A percentile compares a stretch with the other conserved stretches of the same genome.
Conservation (phyloP, 2,329 filamentous ascomycete species). For the Hymenoscyphus fraxineus region DNA sequence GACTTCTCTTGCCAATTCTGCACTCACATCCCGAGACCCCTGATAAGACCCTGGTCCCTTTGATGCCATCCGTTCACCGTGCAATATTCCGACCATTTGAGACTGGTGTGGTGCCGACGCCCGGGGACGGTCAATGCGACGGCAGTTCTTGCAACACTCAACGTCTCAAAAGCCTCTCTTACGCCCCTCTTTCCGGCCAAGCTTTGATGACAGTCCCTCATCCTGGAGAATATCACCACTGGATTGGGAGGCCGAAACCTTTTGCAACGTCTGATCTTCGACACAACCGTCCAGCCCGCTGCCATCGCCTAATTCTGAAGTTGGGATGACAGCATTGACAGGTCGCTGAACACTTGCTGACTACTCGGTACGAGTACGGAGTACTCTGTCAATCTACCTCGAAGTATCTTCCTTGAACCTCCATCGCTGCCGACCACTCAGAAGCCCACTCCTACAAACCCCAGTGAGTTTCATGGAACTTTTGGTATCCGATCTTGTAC, state of each 20-base stretch:
- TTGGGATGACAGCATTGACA: conserved; percentile 35
- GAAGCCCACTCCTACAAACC: not conserved
- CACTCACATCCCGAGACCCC: not conserved
- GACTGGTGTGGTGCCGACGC: not conserved
- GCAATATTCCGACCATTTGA: not conserved
- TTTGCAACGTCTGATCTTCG: conserved; percentile 45
- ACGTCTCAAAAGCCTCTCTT: conserved; percentile 22
- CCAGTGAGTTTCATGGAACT: conserved; percentile 28
- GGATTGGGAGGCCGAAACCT: conserved; percentile 40
- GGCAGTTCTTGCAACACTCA: conserved; percentile 21
- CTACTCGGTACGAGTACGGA: too few relatives aligned
- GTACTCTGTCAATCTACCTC: too few relatives aligned
- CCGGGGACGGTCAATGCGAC: conserved; percentile 20
- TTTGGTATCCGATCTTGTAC: conserved; percentile 23
- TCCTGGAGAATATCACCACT: conserved; percentile 5
- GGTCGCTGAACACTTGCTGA: conserved; percentile 27
- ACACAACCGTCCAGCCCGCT: conserved; percentile 32
- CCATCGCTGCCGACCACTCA: conserved; percentile 9
- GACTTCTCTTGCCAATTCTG: conserved; percentile 1
- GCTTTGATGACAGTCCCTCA: conserved; percentile 20
- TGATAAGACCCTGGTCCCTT: not conserved
- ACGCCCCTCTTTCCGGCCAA: conserved; percentile 13
- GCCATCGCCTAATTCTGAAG: conserved; percentile 19
- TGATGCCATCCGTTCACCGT: not conserved
- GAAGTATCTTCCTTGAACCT: conserved; percentile 9